Evolutionary conservation across 2,329 filamentous ascomycete genomes (phyloP).

Genomic region (Epicoccum sorghinum): DNA sequence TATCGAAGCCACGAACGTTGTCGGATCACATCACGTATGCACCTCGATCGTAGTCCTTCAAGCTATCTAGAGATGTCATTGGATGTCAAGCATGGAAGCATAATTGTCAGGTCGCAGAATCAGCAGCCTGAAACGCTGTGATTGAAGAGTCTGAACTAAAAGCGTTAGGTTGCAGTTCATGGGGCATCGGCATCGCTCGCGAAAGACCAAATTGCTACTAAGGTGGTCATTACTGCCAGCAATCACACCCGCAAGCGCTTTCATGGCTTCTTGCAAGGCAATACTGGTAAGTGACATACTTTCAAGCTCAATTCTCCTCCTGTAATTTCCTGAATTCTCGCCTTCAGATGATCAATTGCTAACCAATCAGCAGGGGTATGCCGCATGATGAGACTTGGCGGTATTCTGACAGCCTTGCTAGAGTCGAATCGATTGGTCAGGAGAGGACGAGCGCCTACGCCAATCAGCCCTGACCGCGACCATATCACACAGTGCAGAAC

Average conservation of each 20-base stretch:
- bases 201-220: too few species aligned
- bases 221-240: constrained; percentile 19
- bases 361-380: neutral
- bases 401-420: neutral
- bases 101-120: neutral
- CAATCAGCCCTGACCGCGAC: constrained; percentile 28
- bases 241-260: constrained; percentile 30
- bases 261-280: constrained; percentile 23
- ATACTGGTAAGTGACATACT: neutral
- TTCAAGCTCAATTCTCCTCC: constrained; percentile 14
- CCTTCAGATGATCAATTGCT: neutral
- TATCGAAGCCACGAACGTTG: too few species aligned
- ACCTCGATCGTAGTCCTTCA: too few species aligned
- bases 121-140: neutral
- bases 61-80: too few species aligned
- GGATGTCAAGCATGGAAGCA: too few species aligned
- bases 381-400: neutral
- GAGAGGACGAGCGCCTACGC: constrained; percentile 12
- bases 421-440: constrained; percentile 33
- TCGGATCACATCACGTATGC: too few species aligned
- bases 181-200: too few species aligned
- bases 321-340: constrained; percentile 1
- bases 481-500: constrained; percentile 23
- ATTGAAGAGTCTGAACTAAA: neutral
- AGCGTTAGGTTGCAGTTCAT: constrained; percentile 9